Percentiles rank a stretch among this genome's conserved stretches.
phyloP scores from a whole-genome alignment of 2,329 filamentous ascomycete species.

The Aureobasidium sp. region DNA sequence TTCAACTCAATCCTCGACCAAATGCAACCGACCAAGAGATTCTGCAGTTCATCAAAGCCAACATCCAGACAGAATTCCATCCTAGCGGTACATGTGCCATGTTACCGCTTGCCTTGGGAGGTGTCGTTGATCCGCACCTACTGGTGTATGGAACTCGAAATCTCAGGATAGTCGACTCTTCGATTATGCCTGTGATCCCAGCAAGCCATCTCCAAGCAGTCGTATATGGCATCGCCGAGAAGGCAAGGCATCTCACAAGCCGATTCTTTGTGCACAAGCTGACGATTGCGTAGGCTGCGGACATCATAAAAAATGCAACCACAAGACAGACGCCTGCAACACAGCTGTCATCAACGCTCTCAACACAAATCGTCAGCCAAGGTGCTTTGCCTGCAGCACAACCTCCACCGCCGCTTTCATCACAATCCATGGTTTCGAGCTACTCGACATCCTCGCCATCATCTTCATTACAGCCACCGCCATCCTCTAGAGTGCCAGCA shows the following conservation, averaged over 20 bases:
- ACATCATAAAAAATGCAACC: slow-evolving; percentile 38
- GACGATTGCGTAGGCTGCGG: slow-evolving; percentile 34
- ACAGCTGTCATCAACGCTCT: neutral
- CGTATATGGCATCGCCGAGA: slow-evolving; percentile 33
- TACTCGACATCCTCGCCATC: neutral
- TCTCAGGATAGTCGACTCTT: slow-evolving; percentile 41
- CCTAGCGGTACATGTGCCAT: slow-evolving; percentile 46
- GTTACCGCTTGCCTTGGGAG: slow-evolving; percentile 42
- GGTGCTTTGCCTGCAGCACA: neutral
- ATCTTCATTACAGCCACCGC: neutral
- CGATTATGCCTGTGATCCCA: slow-evolving; percentile 41
- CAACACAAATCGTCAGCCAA: neutral
- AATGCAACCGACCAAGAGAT: slow-evolving; percentile 27
- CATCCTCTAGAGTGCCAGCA: neutral
- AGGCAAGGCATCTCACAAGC: slow-evolving; percentile 29
- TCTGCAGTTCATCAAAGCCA: slow-evolving; percentile 24
- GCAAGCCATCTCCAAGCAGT: slow-evolving; percentile 29
- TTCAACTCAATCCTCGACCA: slow-evolving; percentile 21
- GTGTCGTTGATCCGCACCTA: slow-evolving; percentile 42
- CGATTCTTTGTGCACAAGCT: neutral
- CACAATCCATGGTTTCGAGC: neutral
- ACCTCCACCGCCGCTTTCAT: neutral
- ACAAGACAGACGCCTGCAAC: neutral
- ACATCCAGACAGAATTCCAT: slow-evolving; percentile 43
- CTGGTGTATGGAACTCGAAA: slow-evolving; percentile 40